Percentiles rank a stretch among this genome's conserved stretches.
Conservation (phyloP, 225 moss, liverwort and hornwort species). For the Physcomitrellopsis africana region DNA sequence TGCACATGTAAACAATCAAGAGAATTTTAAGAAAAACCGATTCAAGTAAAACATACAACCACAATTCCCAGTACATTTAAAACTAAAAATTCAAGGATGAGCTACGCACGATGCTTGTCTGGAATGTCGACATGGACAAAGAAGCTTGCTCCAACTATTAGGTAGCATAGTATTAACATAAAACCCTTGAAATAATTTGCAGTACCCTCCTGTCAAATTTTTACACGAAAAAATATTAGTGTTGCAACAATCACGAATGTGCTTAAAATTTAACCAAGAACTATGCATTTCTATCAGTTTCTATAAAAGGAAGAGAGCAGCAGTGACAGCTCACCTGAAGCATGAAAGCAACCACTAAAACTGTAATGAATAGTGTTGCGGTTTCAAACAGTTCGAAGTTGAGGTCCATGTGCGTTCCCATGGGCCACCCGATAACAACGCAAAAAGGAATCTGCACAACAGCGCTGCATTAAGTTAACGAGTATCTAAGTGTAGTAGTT, state of each 20-base stretch:
- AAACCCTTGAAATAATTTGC: slow-evolving; percentile 41
- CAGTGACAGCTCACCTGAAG: slow-evolving; percentile 46
- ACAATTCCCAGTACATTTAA: too few species aligned
- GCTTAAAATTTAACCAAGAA: background rate
- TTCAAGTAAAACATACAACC: too few species aligned
- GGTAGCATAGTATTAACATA: slow-evolving; percentile 43
- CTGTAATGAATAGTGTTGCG: slow-evolving; percentile 79
- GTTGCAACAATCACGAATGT: background rate
- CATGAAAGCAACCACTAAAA: slow-evolving; percentile 79
- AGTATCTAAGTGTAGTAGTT: background rate
- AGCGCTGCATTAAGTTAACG: background rate
- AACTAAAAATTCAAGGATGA: too few species aligned
- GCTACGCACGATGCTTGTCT: too few species aligned
- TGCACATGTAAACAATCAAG: too few species aligned
- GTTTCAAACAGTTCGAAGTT: slow-evolving; percentile 84
- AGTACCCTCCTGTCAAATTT: too few species aligned
- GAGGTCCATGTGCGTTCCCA: slow-evolving; percentile 76
- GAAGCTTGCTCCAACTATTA: slow-evolving; percentile 47
- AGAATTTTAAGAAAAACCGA: too few species aligned
- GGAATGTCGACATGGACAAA: slow-evolving; percentile 36
- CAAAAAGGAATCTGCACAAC: slow-evolving; percentile 75
- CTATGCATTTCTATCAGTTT: background rate
- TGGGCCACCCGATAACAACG: slow-evolving; percentile 81
- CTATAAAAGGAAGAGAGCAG: background rate
- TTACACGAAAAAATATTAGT: background rate